A percentile compares a stretch with the other conserved stretches of the same genome.
Evolutionary conservation across 2,329 filamentous ascomycete genomes (phyloP).

Genomic region (Celoporthe dispersa): DNA sequence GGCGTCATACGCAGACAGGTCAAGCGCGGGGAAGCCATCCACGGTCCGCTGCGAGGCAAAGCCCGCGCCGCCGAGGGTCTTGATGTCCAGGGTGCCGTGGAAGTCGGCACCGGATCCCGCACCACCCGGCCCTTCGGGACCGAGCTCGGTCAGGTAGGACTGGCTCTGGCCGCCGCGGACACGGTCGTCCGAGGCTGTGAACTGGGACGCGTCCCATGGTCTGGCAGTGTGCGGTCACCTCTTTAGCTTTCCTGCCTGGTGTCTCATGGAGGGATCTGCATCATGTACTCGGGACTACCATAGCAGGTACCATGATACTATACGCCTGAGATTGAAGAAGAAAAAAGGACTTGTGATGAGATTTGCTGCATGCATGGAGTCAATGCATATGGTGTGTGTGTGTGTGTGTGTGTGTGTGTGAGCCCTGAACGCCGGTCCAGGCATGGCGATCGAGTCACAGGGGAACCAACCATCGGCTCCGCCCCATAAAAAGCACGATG

Average conservation of each 20-base stretch:
- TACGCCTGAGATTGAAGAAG: neutral
- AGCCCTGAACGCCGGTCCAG: neutral
- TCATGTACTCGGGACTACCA: neutral
- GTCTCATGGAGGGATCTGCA: neutral
- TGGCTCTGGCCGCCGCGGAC: constrained; percentile 75
- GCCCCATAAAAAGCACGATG: constrained; percentile 2
- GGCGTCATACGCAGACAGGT: constrained; percentile 45
- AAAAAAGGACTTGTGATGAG: neutral
- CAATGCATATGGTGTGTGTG: neutral
- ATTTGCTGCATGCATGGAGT: neutral
- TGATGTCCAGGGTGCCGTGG: constrained; percentile 64
- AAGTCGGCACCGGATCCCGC: constrained; percentile 41
- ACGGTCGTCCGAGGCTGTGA: constrained; percentile 74
- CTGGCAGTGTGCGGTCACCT: neutral
- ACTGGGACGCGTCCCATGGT: constrained; percentile 41
- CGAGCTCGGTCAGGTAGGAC: constrained; percentile 49
- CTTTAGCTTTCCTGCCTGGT: neutral
- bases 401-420: too few relatives aligned
- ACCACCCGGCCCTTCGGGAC: neutral
- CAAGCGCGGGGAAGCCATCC: constrained; percentile 23
- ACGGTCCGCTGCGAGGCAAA: constrained; percentile 79
- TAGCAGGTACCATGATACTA: neutral
- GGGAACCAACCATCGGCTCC: neutral
- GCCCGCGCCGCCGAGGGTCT: constrained; percentile 72
- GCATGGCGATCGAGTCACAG: neutral